phyloP scores from a whole-genome alignment of 1,284 basidiomycete species.

The Ceratobasidium sp. region DNA sequence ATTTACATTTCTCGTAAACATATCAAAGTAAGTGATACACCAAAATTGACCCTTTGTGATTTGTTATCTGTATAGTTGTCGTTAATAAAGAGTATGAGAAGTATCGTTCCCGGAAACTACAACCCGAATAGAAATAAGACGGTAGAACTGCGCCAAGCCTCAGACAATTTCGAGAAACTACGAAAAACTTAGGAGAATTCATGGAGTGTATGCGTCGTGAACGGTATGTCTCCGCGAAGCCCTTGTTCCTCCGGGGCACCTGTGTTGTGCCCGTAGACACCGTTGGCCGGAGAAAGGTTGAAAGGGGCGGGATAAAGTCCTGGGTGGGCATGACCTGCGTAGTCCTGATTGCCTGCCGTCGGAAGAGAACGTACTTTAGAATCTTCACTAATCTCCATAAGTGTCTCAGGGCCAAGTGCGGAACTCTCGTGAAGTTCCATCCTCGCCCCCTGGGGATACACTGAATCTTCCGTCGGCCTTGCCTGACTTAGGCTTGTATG shows the following conservation, averaged over 20 bases:
- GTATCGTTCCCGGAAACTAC: background rate
- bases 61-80: background rate
- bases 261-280: background rate
- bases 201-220: constrained; percentile 15
- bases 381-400: constrained; percentile 16
- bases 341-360: background rate
- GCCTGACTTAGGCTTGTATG: background rate
- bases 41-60: background rate
- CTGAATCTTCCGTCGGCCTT: background rate
- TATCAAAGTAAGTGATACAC: background rate
- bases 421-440: background rate
- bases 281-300: background rate
- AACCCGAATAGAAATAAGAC: background rate
- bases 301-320: background rate
- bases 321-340: background rate
- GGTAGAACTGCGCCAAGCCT: background rate
- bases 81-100: background rate
- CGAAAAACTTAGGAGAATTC: background rate
- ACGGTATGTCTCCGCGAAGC: background rate
- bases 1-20: background rate
- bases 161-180: background rate
- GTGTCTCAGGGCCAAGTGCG: background rate
- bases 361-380: background rate
- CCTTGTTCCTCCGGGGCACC: background rate
- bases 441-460: background rate